Conservation (phyloP, 2,329 filamentous ascomycete genomes). For the Albophoma yamanashiensis region DNA sequence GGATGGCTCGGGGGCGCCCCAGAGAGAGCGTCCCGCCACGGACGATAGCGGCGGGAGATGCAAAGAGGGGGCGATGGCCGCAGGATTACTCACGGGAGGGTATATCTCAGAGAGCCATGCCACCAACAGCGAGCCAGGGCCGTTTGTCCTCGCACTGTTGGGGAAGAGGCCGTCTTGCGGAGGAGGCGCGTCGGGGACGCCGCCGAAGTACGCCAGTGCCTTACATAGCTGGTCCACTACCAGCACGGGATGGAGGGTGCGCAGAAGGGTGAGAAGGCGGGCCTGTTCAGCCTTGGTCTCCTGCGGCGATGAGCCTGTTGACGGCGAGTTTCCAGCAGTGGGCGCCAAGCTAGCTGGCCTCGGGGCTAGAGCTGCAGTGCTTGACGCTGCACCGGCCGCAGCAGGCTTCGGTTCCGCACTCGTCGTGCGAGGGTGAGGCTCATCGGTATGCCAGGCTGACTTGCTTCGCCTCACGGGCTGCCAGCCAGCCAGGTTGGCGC, state of each 20-base stretch:
- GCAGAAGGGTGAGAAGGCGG: conserved; percentile 45
- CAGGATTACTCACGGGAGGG: conserved; percentile 25
- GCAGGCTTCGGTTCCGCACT: background rate
- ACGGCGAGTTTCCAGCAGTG: background rate
- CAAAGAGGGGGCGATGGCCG: background rate
- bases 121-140: conserved; percentile 46
- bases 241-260: conserved; percentile 40
- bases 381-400: background rate
- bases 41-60: background rate
- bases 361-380: background rate
- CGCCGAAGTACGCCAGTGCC: conserved; percentile 53
- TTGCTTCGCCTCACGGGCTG: conserved; percentile 35
- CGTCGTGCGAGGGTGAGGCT: background rate
- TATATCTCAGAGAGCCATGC: conserved; percentile 56
- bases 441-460: conserved; percentile 18
- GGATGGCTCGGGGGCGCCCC: background rate
- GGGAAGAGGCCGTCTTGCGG: conserved; percentile 44
- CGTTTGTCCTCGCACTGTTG: conserved; percentile 43
- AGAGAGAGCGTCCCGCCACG: background rate
- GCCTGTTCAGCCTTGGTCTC: conserved; percentile 50
- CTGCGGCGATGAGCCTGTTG: conserved; percentile 14
- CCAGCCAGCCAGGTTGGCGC: conserved; percentile 44
- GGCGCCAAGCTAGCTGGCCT: background rate
- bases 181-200: conserved; percentile 42
- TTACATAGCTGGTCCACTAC: conserved; percentile 55